Conservation (phyloP, 2,329 filamentous ascomycete species). For the Aspergillus sp. region DNA sequence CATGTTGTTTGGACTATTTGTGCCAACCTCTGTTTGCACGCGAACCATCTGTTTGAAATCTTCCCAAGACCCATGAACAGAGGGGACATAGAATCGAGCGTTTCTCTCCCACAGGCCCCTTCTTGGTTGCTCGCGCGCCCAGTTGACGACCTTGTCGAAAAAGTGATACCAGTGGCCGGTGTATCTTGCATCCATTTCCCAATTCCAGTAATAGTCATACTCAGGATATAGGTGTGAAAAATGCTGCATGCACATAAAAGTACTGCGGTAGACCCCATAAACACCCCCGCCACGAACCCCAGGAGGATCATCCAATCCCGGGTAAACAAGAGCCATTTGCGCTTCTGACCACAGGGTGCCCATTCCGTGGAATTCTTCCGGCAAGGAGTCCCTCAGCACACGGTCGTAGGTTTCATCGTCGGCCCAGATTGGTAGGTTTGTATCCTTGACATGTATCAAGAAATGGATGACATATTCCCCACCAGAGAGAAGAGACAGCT, state of each 20-base stretch:
- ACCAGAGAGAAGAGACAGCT: constrained; percentile 73
- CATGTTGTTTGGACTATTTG: constrained; percentile 64
- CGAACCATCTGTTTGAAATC: constrained; percentile 76
- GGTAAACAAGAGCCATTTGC: constrained; percentile 88
- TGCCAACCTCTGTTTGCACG: constrained; percentile 71
- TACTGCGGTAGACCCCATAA: constrained; percentile 88
- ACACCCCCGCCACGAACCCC: constrained; percentile 72
- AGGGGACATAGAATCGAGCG: constrained; percentile 73
- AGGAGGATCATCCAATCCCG: constrained; percentile 77
- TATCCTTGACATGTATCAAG: constrained; percentile 79
- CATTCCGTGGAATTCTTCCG: constrained; percentile 83
- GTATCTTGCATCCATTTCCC: constrained; percentile 79
- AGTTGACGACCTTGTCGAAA: constrained; percentile 67
- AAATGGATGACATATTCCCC: constrained; percentile 83
- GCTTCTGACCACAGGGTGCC: constrained; percentile 91
- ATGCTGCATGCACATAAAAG: constrained; percentile 92
- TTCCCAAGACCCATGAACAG: constrained; percentile 74
- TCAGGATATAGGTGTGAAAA: constrained; percentile 80
- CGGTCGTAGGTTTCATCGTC: constrained; percentile 71
- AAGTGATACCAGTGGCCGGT: constrained; percentile 82
- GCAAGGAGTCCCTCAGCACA: constrained; percentile 68
- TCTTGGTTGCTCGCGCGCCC: constrained; percentile 71
- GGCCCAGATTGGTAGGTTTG: constrained; percentile 76
- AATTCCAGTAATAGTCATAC: constrained; percentile 83
- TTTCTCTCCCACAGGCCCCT: constrained; percentile 82